A percentile compares a stretch with the other conserved stretches of the same genome.
Conservation (phyloP, 805 yeast species). For the Candida awuae region DNA sequence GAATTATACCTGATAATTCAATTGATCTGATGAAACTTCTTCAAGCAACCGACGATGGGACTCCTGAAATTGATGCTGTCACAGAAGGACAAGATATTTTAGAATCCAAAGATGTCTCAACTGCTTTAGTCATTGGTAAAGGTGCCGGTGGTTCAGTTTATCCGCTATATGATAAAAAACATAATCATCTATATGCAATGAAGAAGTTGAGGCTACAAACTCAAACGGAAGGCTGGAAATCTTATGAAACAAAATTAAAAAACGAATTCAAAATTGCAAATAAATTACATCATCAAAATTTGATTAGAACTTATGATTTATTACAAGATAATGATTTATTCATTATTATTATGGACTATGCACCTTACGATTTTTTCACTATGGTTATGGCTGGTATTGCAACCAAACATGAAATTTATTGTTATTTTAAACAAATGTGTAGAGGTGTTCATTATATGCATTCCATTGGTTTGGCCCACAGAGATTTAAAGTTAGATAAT, state of each 20-base stretch:
- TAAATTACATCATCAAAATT: slow-evolving; percentile 65
- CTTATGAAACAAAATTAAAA: slow-evolving; percentile 70
- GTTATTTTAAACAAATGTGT: slow-evolving; percentile 77
- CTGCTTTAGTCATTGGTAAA: slow-evolving; percentile 44
- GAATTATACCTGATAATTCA: slow-evolving; percentile 12
- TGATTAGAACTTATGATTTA: slow-evolving; percentile 75
- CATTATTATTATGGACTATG: slow-evolving; percentile 85
- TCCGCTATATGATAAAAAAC: slow-evolving; percentile 53
- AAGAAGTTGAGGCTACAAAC: slow-evolving; percentile 72
- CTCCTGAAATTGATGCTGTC: background rate
- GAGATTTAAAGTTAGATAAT: slow-evolving; percentile 88
- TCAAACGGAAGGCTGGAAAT: slow-evolving; percentile 53
- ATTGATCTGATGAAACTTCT: slow-evolving; percentile 8
- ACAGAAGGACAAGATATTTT: background rate
- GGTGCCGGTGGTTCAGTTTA: slow-evolving; percentile 97
- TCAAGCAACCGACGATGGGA: background rate
- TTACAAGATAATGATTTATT: slow-evolving; percentile 56
- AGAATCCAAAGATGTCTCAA: slow-evolving; percentile 6
- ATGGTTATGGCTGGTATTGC: slow-evolving; percentile 84
- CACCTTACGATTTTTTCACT: slow-evolving; percentile 86
- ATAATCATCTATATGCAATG: slow-evolving; percentile 62
- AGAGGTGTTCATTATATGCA: slow-evolving; percentile 74
- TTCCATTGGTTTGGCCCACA: slow-evolving; percentile 77
- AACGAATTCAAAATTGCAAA: slow-evolving; percentile 81
- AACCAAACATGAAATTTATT: slow-evolving; percentile 59